Conservation (phyloP, 108 stramenopile genomes). For the Cyclotella cryptica region DNA sequence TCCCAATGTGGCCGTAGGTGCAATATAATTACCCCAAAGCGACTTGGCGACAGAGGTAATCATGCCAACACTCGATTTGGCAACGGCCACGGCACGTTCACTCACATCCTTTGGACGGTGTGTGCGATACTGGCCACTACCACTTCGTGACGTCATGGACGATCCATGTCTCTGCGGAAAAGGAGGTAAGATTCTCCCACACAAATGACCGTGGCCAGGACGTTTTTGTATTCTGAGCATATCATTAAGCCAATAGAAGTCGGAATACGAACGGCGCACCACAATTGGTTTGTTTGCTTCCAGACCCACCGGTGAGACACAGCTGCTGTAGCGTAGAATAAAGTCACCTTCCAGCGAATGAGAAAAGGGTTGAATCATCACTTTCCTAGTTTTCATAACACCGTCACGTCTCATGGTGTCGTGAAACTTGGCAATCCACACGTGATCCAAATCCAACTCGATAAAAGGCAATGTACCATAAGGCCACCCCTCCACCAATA, state of each 20-base stretch:
- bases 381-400: constrained; percentile 7
- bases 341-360: constrained; percentile 42
- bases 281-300: constrained; percentile 33
- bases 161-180: constrained; percentile 60
- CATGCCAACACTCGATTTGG: constrained; percentile 74
- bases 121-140: neutral
- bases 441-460: constrained; percentile 86
- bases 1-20: constrained; percentile 9
- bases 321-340: constrained; percentile 33
- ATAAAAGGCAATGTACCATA: constrained; percentile 67
- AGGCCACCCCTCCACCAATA: constrained; percentile 55
- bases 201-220: constrained; percentile 78
- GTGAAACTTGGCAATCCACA: constrained; percentile 51
- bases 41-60: constrained; percentile 71
- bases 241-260: constrained; percentile 86
- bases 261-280: constrained; percentile 80
- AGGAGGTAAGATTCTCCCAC: constrained; percentile 85
- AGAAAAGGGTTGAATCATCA: constrained; percentile 45
- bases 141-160: neutral
- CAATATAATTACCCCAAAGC: constrained; percentile 63
- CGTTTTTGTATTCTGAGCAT: constrained; percentile 76
- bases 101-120: constrained; percentile 47
- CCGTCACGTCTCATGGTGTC: neutral
- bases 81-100: constrained; percentile 62
- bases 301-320: neutral